Evolutionary conservation across 2,329 filamentous ascomycete genomes (phyloP), one percentile per base, ranked within the genome.

Genomic region (Aspergillus sp.): DNA sequence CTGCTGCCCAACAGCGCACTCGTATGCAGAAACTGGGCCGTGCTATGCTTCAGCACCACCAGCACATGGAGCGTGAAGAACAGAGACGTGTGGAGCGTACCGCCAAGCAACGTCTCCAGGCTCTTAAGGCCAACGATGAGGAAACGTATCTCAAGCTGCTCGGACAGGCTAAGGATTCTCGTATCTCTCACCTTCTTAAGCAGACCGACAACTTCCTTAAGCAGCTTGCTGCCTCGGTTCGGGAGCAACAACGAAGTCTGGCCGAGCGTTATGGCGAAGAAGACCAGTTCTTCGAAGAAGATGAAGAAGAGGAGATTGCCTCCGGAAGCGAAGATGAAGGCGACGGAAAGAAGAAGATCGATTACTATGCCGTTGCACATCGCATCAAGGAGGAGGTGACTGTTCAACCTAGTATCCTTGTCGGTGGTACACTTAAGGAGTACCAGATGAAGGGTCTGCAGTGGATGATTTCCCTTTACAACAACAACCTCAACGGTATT

Each of bases 391-490:
- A 99, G 81, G 91, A 96, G 66, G 89, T 99, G 69, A 90, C 86
- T 1, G 83, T 84, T 63, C 95, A 99, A 73, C 91, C 95, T 6
- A 78, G 79, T 56, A 96, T 96, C 47, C 85, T 99, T 62, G 92
- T 98, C 64, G 95, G 95, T 74, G 95, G 95, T 73, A 91, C 83
- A 10, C 83, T 99, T 67, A 99, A 99, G 78, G 95, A 99, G 76
- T 99, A 99, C 78, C 95, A 99, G 80, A 69, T 99, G 79, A 98
- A 97, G 87, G 95, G 95, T 85, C 82, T 99, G 51, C 94, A 99
- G 77, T 99, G 95, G 95, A 99, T 99, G 95, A 89, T 99, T 63
- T 99, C 95, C 13, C 85, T 99, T 13, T 99, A 98, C 85, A 99
- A 99, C 88, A 99, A 99, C 83, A 99, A 97, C 79, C 86, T 99